Conservation (phyloP, 139 green algal genomes). For the Tetratostichococcus sp. region DNA sequence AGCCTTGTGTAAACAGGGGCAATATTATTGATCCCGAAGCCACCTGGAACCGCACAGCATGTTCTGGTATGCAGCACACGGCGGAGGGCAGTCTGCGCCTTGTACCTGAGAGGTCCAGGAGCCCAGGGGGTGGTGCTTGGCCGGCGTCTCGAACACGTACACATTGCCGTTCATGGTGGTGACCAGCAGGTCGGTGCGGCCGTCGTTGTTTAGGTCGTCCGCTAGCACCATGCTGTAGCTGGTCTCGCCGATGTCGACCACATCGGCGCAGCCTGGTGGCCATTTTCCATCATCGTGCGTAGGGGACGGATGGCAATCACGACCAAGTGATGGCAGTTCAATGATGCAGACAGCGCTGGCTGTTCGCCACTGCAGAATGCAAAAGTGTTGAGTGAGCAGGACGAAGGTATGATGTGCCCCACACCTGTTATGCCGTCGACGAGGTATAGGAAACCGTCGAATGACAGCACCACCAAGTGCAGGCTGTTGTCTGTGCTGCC, state of each 20-base stretch:
- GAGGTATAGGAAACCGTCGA: conserved; percentile 90
- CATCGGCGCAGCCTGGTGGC: conserved; percentile 72
- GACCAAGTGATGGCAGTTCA: too few species aligned
- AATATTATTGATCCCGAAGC: too few species aligned
- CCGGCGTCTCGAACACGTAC: conserved; percentile 75
- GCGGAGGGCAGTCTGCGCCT: too few species aligned
- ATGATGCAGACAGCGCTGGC: too few species aligned
- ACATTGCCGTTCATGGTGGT: conserved; percentile 95
- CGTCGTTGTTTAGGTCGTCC: conserved; percentile 84
- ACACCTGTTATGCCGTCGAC: conserved; percentile 64
- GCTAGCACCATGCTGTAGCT: conserved; percentile 84
- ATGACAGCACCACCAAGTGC: conserved; percentile 80
- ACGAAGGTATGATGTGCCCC: neutral
- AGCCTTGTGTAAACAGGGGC: too few species aligned
- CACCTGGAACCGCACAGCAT: conserved; percentile 1
- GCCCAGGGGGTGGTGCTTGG: conserved; percentile 75
- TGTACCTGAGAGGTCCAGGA: conserved; percentile 36
- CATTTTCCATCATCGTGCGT: too few species aligned
- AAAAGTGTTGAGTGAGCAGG: too few species aligned
- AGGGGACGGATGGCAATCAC: too few species aligned
- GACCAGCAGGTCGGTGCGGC: conserved; percentile 80
- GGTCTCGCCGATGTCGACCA: conserved; percentile 88
- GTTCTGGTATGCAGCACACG: too few species aligned
- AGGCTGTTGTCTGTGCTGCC: conserved; percentile 24
- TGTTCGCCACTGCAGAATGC: too few species aligned